A percentile compares a stretch with the other conserved stretches of the same genome.
These are phyloP conservation scores for Didymella arachidicola DNA, from an alignment of 2,329 filamentous ascomycete species.

Conservation along the genomic window DNA sequence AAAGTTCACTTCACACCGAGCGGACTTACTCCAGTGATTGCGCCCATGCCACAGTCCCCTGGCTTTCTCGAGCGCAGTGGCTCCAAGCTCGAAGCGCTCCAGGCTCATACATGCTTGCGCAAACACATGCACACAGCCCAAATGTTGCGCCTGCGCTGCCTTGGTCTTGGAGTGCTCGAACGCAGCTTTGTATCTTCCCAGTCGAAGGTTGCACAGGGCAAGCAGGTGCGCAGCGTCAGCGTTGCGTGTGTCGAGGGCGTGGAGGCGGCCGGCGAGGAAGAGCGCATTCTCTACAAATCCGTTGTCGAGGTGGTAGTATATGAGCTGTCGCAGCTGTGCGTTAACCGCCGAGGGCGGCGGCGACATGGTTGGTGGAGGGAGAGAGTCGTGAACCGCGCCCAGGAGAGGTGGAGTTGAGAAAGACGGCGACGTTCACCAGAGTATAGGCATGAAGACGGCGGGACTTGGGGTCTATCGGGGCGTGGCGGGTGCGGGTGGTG, in stretches of 20 bases:
- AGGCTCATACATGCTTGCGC: slow-evolving; percentile 86
- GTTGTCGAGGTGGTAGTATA: slow-evolving; percentile 85
- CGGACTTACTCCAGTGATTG: slow-evolving; percentile 75
- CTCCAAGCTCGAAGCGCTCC: slow-evolving; percentile 81
- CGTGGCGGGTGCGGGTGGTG: slow-evolving; percentile 13
- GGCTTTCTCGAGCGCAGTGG: slow-evolving; percentile 82
- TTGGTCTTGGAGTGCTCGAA: slow-evolving; percentile 80
- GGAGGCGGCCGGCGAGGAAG: slow-evolving; percentile 88
- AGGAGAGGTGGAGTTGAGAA: slow-evolving; percentile 19
- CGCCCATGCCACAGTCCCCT: slow-evolving; percentile 77
- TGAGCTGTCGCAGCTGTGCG: slow-evolving; percentile 68
- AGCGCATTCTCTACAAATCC: slow-evolving; percentile 87
- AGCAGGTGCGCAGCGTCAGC: slow-evolving; percentile 84
- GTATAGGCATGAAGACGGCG: slow-evolving; percentile 41
- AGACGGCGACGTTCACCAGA: slow-evolving; percentile 17
- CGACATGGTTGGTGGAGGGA: slow-evolving; percentile 57
- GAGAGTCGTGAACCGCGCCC: slow-evolving; percentile 14
- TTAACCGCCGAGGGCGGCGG: slow-evolving; percentile 64
- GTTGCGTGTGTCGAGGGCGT: slow-evolving; percentile 82
- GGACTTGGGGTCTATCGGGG: slow-evolving; percentile 1
- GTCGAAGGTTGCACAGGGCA: slow-evolving; percentile 82
- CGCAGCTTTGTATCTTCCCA: slow-evolving; percentile 83
- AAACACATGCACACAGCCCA: slow-evolving; percentile 91
- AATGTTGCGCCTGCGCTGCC: slow-evolving; percentile 74
- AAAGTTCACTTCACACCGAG: background rate